phyloP scores from a whole-genome alignment of 2,329 filamentous ascomycete species.

The Cladosporium sp. region DNA sequence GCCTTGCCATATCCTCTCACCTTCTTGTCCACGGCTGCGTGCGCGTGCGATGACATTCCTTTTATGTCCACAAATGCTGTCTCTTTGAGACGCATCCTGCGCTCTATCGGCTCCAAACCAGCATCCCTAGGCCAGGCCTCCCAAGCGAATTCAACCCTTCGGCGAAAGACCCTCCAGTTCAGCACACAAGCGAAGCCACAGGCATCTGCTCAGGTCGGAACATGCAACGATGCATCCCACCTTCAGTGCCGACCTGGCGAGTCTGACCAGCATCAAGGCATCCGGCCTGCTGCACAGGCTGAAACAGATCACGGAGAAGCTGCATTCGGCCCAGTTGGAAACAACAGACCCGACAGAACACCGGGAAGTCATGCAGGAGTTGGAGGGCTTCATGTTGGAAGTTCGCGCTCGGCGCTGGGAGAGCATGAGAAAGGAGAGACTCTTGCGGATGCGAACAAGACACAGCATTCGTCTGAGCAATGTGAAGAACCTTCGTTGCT shows the following conservation, averaged over 20 bases:
- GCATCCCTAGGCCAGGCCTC: no score
- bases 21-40: not conserved
- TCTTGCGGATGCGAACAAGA: not conserved
- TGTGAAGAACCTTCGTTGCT: not conserved
- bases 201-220: not conserved
- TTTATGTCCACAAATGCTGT: constrained; percentile 9
- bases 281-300: not conserved
- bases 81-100: constrained; percentile 9
- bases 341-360: not conserved
- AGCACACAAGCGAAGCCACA: not conserved
- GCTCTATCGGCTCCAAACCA: constrained; percentile 4
- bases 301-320: not conserved
- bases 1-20: no score
- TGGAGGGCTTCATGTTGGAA: not conserved
- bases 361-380: not conserved
- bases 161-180: not conserved
- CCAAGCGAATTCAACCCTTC: no score
- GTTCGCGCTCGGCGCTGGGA: not conserved
- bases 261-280: not conserved
- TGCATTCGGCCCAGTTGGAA: not conserved
- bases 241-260: not conserved
- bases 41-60: not conserved
- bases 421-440: not conserved
- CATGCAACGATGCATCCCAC: not conserved
- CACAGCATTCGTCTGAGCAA: not conserved